Evolutionary conservation across 225 moss, liverwort and hornwort genomes (phyloP).

Genomic region (Antitrichia curtipendula): DNA sequence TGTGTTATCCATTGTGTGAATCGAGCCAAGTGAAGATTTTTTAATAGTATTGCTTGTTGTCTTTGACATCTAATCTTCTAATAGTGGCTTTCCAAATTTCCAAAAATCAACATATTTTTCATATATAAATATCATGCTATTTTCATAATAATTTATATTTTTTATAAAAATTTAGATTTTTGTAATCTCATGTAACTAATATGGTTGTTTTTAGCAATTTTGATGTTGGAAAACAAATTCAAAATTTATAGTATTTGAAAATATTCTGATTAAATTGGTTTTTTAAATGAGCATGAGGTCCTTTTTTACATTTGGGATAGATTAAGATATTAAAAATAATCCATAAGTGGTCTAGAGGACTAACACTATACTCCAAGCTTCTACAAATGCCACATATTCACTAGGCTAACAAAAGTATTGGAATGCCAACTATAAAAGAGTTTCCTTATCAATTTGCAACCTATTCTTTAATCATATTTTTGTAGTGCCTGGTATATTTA

Average conservation of each 20-base stretch:
- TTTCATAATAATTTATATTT: no score
- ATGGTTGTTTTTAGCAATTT: background rate
- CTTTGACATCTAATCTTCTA: background rate
- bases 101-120: no score
- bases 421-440: background rate
- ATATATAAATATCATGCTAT: no score
- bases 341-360: fast-evolving
- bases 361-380: background rate
- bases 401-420: background rate
- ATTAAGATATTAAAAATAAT: background rate
- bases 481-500: background rate
- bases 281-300: background rate
- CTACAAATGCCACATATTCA: background rate
- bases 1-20: no score
- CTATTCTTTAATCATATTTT: background rate
- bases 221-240: background rate
- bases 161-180: no score
- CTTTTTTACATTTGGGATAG: background rate
- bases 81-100: background rate
- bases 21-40: no score
- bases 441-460: background rate
- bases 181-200: background rate
- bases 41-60: background rate
- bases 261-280: background rate
- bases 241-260: background rate